Percentiles rank a stretch among this genome's conserved stretches.
These are phyloP conservation scores for Amaranthus tricolor DNA, from an alignment of 179 eudicot species.

Conservation along the genomic window DNA sequence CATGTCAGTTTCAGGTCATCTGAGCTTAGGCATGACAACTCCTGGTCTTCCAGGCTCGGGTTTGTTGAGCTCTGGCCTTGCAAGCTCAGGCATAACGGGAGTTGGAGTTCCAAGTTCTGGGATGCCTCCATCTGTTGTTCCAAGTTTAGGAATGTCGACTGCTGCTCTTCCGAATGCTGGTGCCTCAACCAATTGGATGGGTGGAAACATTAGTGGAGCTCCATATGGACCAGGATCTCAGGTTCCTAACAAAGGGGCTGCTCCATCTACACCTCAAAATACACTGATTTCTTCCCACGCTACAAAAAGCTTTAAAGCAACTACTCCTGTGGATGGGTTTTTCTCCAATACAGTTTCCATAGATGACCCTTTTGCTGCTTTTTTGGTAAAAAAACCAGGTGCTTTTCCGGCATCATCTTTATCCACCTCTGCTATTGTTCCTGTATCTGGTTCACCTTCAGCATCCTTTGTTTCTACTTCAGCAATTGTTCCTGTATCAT, in stretches of 20 bases:
- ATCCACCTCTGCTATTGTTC: conserved; percentile 49
- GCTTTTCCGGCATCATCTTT: conserved; percentile 40
- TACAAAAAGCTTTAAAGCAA: conserved; percentile 44
- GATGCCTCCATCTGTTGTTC: conserved; percentile 13
- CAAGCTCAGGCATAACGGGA: conserved; percentile 41
- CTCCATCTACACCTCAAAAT: conserved; percentile 38
- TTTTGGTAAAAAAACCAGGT: conserved; percentile 48
- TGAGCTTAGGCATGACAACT: conserved; percentile 31
- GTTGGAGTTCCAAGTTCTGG: conserved; percentile 6
- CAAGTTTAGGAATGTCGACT: conserved; percentile 32
- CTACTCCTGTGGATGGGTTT: conserved; percentile 53
- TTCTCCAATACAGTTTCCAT: conserved; percentile 51
- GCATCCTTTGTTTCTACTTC: conserved; percentile 41
- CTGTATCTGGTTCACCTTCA: conserved; percentile 36
- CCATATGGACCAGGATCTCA: conserved; percentile 46
- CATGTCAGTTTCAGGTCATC: conserved; percentile 20
- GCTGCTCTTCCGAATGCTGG: conserved; percentile 40
- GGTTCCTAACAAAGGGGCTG: conserved; percentile 36
- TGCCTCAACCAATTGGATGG: conserved; percentile 48
- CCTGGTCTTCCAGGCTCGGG: conserved; percentile 25
- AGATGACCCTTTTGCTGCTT: conserved; percentile 62
- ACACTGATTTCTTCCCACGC: conserved; percentile 37
- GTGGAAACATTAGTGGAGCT: conserved; percentile 52
- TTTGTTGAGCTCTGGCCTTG: conserved; percentile 24
- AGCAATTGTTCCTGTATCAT: conserved; percentile 44